Conservation (phyloP, 768 basidiomycete species). For the Neoboletus subvelutipes region DNA sequence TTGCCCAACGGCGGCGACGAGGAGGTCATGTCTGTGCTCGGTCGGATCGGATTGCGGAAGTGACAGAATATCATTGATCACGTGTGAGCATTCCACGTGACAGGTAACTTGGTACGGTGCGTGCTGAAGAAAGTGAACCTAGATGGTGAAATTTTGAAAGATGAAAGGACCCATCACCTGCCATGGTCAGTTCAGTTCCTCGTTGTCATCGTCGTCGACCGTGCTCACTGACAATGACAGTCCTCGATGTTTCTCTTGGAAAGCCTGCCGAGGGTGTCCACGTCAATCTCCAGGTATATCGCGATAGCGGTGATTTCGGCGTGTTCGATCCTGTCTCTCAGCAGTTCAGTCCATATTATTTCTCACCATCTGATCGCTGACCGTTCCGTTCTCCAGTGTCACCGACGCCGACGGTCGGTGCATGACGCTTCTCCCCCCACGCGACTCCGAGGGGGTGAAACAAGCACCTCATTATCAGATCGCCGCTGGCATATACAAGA, state of each 20-base stretch:
- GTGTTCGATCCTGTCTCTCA: conserved; percentile 54
- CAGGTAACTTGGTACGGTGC: no score
- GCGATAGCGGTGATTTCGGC: conserved; percentile 38
- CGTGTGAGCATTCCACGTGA: background rate
- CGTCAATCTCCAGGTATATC: conserved; percentile 59
- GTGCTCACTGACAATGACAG: conserved; percentile 38
- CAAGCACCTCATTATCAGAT: conserved; percentile 44
- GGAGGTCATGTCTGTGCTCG: conserved; percentile 33
- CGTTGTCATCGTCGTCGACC: background rate
- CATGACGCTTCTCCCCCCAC: conserved; percentile 64
- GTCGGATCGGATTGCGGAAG: conserved; percentile 24
- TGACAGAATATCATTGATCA: background rate
- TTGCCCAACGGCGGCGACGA: conserved; percentile 72
- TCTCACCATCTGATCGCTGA: background rate
- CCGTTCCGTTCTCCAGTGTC: conserved; percentile 39
- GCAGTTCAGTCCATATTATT: conserved; percentile 48
- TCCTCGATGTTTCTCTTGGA: conserved; percentile 83
- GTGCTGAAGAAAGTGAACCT: no score
- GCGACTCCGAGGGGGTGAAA: conserved; percentile 43
- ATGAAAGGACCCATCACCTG: conserved; percentile 86
- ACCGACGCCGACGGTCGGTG: conserved; percentile 88
- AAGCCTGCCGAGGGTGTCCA: conserved; percentile 73
- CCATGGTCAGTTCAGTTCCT: conserved; percentile 58
- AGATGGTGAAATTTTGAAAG: conserved; percentile 24
- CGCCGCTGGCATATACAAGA: conserved; percentile 63